Conservation (phyloP, 169 alveolate genomes). For the Babesia gibsoni region DNA sequence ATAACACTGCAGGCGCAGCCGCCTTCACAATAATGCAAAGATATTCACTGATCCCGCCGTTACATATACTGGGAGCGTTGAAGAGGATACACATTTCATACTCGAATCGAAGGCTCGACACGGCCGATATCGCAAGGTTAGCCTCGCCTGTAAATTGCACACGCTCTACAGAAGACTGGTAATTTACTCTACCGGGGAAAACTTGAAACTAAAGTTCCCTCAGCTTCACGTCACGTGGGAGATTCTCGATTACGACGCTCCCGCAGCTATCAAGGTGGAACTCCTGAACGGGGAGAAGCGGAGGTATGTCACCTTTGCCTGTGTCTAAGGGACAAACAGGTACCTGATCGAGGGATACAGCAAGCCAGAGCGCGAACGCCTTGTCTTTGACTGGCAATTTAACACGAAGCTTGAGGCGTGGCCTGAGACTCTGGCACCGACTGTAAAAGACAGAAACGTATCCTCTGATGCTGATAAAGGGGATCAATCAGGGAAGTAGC, state of each 20-base stretch:
- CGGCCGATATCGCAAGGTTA: constrained; percentile 66
- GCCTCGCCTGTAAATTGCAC: not conserved
- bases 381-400: constrained; percentile 59
- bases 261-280: constrained; percentile 56
- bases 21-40: constrained; percentile 25
- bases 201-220: constrained; percentile 68
- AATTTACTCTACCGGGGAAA: constrained; percentile 70
- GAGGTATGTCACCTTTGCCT: not conserved
- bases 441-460: not conserved
- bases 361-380: constrained; percentile 46
- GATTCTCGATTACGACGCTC: constrained; percentile 67
- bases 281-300: constrained; percentile 39
- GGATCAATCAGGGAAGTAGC: not conserved
- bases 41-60: constrained; percentile 46
- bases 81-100: constrained; percentile 58
- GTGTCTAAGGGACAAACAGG: not conserved
- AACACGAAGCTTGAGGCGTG: constrained; percentile 54
- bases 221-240: constrained; percentile 75
- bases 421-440: constrained; percentile 65
- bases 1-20: not conserved
- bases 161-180: constrained; percentile 60
- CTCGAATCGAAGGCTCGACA: constrained; percentile 55
- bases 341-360: constrained; percentile 60
- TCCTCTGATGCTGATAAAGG: not conserved
- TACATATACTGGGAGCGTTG: constrained; percentile 54